Percentiles rank a stretch among this genome's conserved stretches.
These are phyloP conservation scores for Betula pendula DNA, from an alignment of 306 rosid genomes.

Conservation along the genomic window DNA sequence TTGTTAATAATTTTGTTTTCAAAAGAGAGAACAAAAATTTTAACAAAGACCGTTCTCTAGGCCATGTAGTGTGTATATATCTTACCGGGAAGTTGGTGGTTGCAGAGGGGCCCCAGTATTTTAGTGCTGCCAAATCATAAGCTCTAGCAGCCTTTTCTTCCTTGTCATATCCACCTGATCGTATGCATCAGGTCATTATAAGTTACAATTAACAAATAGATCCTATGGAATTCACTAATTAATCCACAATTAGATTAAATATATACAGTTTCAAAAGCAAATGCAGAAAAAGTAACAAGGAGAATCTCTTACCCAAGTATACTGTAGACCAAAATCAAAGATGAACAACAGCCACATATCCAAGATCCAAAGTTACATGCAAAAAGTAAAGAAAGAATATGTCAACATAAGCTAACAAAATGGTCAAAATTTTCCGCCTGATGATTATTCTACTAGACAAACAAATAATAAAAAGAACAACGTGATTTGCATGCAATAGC, in stretches of 20 bases:
- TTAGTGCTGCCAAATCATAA: constrained; percentile 96
- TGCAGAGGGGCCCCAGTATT: constrained; percentile 95
- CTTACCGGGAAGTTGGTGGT: constrained; percentile 94
- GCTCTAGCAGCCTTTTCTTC: constrained; percentile 99
- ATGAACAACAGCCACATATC: constrained; percentile 36
- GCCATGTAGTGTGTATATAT: background rate
- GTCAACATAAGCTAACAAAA: constrained; percentile 35
- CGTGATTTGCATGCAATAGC: constrained; percentile 29
- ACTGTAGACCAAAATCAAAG: constrained; percentile 54
- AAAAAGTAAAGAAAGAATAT: constrained; percentile 40
- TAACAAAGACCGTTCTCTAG: too few relatives aligned
- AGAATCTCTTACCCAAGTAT: constrained; percentile 72
- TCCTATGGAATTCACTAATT: background rate
- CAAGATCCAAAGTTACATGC: constrained; percentile 63
- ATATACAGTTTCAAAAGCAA: constrained; percentile 1
- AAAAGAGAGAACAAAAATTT: too few relatives aligned
- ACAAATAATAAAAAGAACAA: constrained; percentile 30
- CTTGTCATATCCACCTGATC: constrained; percentile 94
- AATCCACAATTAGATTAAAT: background rate
- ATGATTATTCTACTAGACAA: constrained; percentile 27
- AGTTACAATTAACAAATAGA: constrained; percentile 7
- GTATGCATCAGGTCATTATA: constrained; percentile 4
- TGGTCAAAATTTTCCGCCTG: constrained; percentile 47
- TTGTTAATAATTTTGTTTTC: too few relatives aligned
- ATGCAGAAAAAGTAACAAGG: background rate